These are phyloP conservation scores for Phaeophleospora eucalypticola DNA, from an alignment of 2,329 filamentous ascomycete species.

Conservation along the genomic window DNA sequence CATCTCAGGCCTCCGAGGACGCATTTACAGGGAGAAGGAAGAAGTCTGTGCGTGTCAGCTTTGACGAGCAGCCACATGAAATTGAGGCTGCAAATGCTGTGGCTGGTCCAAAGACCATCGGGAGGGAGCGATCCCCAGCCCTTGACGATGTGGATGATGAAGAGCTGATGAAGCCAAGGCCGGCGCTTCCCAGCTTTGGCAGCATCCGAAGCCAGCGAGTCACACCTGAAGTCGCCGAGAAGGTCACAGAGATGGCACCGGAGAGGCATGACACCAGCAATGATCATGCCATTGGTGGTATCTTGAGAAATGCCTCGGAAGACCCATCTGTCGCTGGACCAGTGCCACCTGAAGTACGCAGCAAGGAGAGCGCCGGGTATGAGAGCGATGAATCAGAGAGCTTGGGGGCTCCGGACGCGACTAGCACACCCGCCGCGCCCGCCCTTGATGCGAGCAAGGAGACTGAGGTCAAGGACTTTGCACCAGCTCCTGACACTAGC, in stretches of 20 bases:
- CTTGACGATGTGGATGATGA: slow-evolving; percentile 56
- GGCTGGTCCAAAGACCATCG: slow-evolving; percentile 38
- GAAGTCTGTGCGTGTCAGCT: slow-evolving; percentile 72
- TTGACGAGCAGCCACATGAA: slow-evolving; percentile 54
- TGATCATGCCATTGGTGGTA: slow-evolving; percentile 56
- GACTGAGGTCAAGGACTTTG: slow-evolving; percentile 2
- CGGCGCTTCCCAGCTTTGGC: slow-evolving; percentile 69
- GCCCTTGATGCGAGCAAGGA: too few species aligned
- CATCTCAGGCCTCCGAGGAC: slow-evolving; percentile 41
- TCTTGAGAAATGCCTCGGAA: slow-evolving; percentile 52
- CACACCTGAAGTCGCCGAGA: slow-evolving; percentile 45
- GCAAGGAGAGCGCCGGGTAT: slow-evolving; percentile 63
- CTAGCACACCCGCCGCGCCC: slow-evolving; percentile 12
- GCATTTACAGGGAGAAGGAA: slow-evolving; percentile 48
- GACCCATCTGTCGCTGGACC: slow-evolving; percentile 53
- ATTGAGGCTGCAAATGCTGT: slow-evolving; percentile 42
- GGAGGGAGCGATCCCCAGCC: slow-evolving; percentile 23
- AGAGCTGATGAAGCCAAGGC: slow-evolving; percentile 67
- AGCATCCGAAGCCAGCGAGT: slow-evolving; percentile 53
- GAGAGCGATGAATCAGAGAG: slow-evolving; percentile 51
- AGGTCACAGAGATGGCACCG: slow-evolving; percentile 45
- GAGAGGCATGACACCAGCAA: slow-evolving; percentile 51
- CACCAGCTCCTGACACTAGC: not conserved
- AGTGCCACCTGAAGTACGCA: slow-evolving; percentile 66
- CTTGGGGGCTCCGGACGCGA: slow-evolving; percentile 6